phyloP scores from a whole-genome alignment of 2,329 filamentous ascomycete genomes.

The Harringtonia aguacate region DNA sequence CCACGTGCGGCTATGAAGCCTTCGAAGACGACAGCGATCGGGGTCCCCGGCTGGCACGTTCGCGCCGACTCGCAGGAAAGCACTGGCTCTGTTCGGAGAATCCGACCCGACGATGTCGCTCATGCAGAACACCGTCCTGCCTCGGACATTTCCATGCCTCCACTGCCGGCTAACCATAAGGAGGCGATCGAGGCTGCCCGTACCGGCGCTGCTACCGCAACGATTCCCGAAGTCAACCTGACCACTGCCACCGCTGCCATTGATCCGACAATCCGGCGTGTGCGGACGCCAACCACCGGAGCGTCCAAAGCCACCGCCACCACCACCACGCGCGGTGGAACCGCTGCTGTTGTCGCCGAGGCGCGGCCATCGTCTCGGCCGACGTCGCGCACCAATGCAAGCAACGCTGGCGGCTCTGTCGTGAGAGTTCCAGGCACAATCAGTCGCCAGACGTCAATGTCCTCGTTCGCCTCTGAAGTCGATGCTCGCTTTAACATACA shows the following conservation, averaged over 20 bases:
- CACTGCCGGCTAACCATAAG: constrained; percentile 72
- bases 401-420: constrained; percentile 1
- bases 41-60: constrained; percentile 12
- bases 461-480: constrained; percentile 89
- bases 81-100: constrained; percentile 29
- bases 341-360: constrained; percentile 21
- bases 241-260: neutral
- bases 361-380: constrained; percentile 35
- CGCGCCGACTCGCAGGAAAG: constrained; percentile 36
- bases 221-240: neutral
- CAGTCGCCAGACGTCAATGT: constrained; percentile 72
- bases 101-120: constrained; percentile 22
- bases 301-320: too few relatives aligned
- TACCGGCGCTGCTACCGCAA: constrained; percentile 35
- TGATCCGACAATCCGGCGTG: constrained; percentile 2
- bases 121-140: constrained; percentile 22
- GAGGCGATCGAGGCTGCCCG: constrained; percentile 75
- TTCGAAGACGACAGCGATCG: neutral
- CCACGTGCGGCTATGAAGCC: constrained; percentile 1
- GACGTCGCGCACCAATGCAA: constrained; percentile 16
- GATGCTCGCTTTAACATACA: constrained; percentile 82
- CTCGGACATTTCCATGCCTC: constrained; percentile 41
- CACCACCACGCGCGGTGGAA: too few relatives aligned
- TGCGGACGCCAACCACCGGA: constrained; percentile 4
- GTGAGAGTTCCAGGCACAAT: neutral